Percentiles rank a stretch among this genome's conserved stretches.
Conservation (phyloP, 1,139 yeast genomes). For the Suhomyces taliae region DNA sequence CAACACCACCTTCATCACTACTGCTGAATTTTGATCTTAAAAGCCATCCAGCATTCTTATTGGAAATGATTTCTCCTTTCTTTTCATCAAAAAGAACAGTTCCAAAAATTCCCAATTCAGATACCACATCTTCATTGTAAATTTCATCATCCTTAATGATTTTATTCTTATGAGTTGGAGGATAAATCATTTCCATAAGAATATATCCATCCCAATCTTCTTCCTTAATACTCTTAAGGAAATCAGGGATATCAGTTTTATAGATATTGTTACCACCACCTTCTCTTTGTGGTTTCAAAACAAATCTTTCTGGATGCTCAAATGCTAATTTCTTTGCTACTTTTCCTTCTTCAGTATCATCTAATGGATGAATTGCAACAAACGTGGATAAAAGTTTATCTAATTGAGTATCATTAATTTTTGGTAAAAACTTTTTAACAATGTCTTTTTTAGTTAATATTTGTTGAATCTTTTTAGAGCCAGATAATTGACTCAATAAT, state of each 20-base stretch:
- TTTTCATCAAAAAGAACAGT: conserved; percentile 70
- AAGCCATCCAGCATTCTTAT: conserved; percentile 79
- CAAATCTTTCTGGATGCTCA: conserved; percentile 66
- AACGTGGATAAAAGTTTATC: conserved; percentile 57
- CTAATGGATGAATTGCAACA: conserved; percentile 85
- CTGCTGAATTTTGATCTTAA: conserved; percentile 83
- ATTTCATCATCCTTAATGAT: conserved; percentile 68
- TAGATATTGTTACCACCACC: conserved; percentile 94
- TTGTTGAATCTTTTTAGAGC: conserved; percentile 92
- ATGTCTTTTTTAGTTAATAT: conserved; percentile 59
- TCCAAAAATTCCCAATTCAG: conserved; percentile 92
- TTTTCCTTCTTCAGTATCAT: conserved; percentile 62
- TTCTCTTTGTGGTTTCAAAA: conserved; percentile 94
- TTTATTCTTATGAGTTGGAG: conserved; percentile 65
- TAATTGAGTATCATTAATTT: conserved; percentile 23
- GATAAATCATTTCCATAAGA: conserved; percentile 87
- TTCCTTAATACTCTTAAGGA: conserved; percentile 60
- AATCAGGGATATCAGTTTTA: conserved; percentile 76
- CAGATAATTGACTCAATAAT: conserved; percentile 82
- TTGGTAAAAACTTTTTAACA: conserved; percentile 49
- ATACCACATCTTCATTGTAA: conserved; percentile 66
- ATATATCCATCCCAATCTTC: conserved; percentile 88
- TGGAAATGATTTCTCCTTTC: conserved; percentile 54
- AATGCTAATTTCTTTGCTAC: conserved; percentile 68
- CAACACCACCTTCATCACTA: conserved; percentile 96